phyloP scores from a whole-genome alignment of 495 filamentous ascomycete genomes.

The Penicilliopsis zonata region DNA sequence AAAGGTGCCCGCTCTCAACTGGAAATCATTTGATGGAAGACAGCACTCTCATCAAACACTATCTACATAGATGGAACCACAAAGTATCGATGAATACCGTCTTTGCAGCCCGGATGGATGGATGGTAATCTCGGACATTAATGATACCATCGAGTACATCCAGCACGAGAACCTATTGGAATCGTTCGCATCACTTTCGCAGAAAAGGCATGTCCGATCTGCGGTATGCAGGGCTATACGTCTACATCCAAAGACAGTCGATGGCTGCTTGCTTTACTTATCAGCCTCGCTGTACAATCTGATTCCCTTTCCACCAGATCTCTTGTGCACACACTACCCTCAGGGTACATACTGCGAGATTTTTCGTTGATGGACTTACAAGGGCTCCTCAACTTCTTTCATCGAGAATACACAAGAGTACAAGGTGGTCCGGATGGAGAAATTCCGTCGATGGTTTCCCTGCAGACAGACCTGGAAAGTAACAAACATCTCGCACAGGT shows the following conservation, averaged over 20 bases:
- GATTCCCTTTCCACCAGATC: conserved; percentile 68
- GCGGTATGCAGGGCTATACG: conserved; percentile 80
- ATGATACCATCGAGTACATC: conserved; percentile 92
- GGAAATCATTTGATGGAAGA: conserved; percentile 19
- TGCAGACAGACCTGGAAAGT: conserved; percentile 73
- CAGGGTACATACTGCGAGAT: conserved; percentile 78
- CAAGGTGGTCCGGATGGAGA: conserved; percentile 69
- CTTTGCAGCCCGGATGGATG: conserved; percentile 73
- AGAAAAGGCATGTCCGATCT: conserved; percentile 53
- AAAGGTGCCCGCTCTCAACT: conserved; percentile 37
- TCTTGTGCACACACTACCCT: conserved; percentile 58
- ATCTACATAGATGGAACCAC: conserved; percentile 24
- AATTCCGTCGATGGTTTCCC: conserved; percentile 66
- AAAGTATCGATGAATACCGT: conserved; percentile 48
- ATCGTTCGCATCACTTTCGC: conserved; percentile 78
- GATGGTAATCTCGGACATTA: conserved; percentile 83
- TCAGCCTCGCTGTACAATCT: conserved; percentile 93
- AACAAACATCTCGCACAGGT: conserved; percentile 57
- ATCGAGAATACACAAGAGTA: conserved; percentile 77
- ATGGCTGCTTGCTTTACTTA: conserved; percentile 80
- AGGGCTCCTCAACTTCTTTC: conserved; percentile 62
- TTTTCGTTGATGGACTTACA: conserved; percentile 77
- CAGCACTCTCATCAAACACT: conserved; percentile 20
- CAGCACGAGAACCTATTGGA: conserved; percentile 60
- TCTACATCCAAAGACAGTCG: conserved; percentile 42